Evolutionary conservation across 164 flowering plant species (phyloP), one percentile per base, ranked within the genome.

Genomic region (Vitis riparia): DNA sequence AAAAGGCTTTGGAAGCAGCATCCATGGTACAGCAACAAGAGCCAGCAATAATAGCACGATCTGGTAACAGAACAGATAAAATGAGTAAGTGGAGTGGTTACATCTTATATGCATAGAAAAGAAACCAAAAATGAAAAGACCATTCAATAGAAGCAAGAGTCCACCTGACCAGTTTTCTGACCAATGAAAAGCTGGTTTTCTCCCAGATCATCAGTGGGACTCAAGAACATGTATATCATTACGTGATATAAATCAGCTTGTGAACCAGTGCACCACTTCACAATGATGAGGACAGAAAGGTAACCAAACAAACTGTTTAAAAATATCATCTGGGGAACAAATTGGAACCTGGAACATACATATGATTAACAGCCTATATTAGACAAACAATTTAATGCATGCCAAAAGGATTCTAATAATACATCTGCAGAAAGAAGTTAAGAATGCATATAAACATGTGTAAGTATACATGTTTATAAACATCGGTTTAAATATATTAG

Each of bases 161-260:
- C 47, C 68, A 94, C 99, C 98, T 96, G 99, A 71, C 82, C 68
- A 8, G 71, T 81, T 81, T 86, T 87, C 85, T 96, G 99, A 57
- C 91, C 91, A 67, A 79, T 62, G 68, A 96, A 96, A 73, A 96
- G 99, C 84, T 93, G 94, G 83, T 96, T 96, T 74, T 96, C 99
- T 44, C 95, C 98, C 58, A 93, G 83, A 51, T 96, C 99, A 70
- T 89, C 99, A 9, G 97, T 93, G 71, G 99, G 99, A 74, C 97
- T 86, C 55, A 96, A 82, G 83, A 96, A 96, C 99, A 95, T 93
- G 82, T 95, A 95, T 66, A 95, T 95, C 98, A 95, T 88, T 47
- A 87, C 69, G 59, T 95, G 99, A 73, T 93, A 95, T 48, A 93
- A 73, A 82, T 95, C 99, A 77, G 97, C 95, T 84, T 91, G 72